Evolutionary conservation across 1,284 basidiomycete species (phyloP).

Genomic region (Cryptococcus hybrid): DNA sequence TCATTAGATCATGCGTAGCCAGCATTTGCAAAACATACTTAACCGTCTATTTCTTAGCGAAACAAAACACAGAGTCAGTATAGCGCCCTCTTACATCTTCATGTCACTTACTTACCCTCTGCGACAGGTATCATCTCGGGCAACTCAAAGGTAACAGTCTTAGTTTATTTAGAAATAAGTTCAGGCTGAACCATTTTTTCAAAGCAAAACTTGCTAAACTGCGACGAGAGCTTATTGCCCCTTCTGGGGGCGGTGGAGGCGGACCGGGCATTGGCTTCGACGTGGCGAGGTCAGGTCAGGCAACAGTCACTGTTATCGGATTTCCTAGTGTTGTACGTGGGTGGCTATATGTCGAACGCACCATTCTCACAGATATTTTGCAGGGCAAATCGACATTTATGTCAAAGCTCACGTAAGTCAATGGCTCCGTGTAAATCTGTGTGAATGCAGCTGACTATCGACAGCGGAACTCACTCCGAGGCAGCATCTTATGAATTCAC

Average conservation of each 20-base stretch:
- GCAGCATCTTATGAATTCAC: constrained; percentile 99
- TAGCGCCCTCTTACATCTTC: neutral
- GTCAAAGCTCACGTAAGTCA: constrained; percentile 78
- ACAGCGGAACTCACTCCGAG: constrained; percentile 85
- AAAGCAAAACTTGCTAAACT: constrained; percentile 95
- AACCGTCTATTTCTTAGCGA: constrained; percentile 60
- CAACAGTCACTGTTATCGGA: constrained; percentile 93
- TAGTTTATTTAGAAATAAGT: too few species aligned
- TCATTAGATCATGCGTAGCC: neutral
- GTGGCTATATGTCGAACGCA: neutral
- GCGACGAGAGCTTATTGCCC: constrained; percentile 86
- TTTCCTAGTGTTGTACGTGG: constrained; percentile 32
- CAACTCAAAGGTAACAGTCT: constrained; percentile 69
- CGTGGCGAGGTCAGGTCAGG: constrained; percentile 93
- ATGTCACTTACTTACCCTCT: too few species aligned
- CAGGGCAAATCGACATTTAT: constrained; percentile 83
- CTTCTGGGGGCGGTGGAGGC: constrained; percentile 73
- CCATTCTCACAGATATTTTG: neutral
- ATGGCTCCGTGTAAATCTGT: too few species aligned
- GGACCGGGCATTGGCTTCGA: constrained; percentile 90
- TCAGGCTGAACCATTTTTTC: constrained; percentile 22
- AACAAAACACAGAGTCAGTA: constrained; percentile 67
- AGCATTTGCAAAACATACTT: neutral
- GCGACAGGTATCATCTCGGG: constrained; percentile 77
- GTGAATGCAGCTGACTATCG: too few species aligned